A percentile compares a stretch with the other conserved stretches of the same genome.
Conservation (phyloP, 2,329 filamentous ascomycete genomes). For the Juglanconis sp. region DNA sequence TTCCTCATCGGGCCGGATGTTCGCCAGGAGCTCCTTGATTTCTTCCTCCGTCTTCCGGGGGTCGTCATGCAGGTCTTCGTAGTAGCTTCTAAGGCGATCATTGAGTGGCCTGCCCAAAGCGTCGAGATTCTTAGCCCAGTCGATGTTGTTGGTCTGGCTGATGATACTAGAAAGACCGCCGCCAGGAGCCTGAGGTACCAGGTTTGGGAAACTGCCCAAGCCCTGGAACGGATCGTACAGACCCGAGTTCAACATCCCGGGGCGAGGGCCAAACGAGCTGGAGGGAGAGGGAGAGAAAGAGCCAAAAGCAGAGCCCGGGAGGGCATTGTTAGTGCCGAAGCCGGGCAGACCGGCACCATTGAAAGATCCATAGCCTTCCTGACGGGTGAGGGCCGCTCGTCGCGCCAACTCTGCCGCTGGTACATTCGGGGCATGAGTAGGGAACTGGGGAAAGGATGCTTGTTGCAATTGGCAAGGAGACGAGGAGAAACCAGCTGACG, state of each 20-base stretch:
- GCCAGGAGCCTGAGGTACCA: slow-evolving; percentile 1
- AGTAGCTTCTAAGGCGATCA: slow-evolving; percentile 29
- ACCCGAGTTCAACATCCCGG: slow-evolving; percentile 20
- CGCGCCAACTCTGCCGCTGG: slow-evolving; percentile 22
- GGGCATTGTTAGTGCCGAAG: not conserved
- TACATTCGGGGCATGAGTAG: not conserved
- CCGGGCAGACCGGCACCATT: slow-evolving; percentile 1
- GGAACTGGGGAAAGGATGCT: not conserved
- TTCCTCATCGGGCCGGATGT: slow-evolving; percentile 70
- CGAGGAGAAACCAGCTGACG: not conserved
- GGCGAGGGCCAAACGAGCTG: slow-evolving; percentile 9
- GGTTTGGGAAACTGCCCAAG: slow-evolving; percentile 2
- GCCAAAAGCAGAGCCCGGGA: not conserved
- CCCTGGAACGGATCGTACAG: slow-evolving; percentile 15
- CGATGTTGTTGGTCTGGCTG: slow-evolving; percentile 33
- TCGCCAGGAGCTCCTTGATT: slow-evolving; percentile 66
- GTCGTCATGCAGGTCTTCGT: slow-evolving; percentile 36
- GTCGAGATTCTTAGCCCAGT: slow-evolving; percentile 35
- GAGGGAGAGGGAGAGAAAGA: not conserved
- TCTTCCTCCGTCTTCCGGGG: slow-evolving; percentile 53
- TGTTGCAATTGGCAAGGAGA: not conserved
- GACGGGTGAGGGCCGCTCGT: slow-evolving; percentile 18
- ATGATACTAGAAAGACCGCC: slow-evolving; percentile 33
- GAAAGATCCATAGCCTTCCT: slow-evolving; percentile 9
- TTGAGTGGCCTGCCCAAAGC: slow-evolving; percentile 34